These are phyloP conservation scores for Stereum hirsutum DNA, from an alignment of 1,284 basidiomycete genomes.

Conservation along the genomic window DNA sequence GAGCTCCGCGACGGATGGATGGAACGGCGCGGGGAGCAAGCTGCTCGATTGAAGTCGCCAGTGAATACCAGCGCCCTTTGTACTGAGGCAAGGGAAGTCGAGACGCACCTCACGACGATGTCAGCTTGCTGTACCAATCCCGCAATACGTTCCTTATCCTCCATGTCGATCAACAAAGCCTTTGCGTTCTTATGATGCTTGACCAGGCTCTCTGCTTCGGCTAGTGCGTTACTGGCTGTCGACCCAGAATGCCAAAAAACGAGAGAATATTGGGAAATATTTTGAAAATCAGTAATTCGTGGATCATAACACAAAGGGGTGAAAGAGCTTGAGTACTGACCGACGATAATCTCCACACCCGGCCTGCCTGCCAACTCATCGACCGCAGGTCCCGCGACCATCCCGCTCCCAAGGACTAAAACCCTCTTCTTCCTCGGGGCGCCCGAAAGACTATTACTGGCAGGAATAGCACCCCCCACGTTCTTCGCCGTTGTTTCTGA, in stretches of 20 bases:
- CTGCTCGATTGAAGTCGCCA: constrained; percentile 29
- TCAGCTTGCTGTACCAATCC: constrained; percentile 49
- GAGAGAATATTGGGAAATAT: no score
- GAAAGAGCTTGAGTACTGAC: constrained; percentile 33
- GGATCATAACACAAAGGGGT: no score
- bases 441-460: no score
- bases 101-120: constrained; percentile 55
- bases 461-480: background rate
- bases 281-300: no score
- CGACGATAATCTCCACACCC: constrained; percentile 66
- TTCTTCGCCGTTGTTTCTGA: background rate
- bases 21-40: constrained; percentile 74
- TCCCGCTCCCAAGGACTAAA: constrained; percentile 83
- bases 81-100: background rate
- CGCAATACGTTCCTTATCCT: constrained; percentile 38
- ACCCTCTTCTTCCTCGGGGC: constrained; percentile 63
- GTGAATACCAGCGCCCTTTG: background rate
- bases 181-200: constrained; percentile 47
- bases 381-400: constrained; percentile 83
- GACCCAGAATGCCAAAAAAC: background rate
- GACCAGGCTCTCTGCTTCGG: constrained; percentile 52
- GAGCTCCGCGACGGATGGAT: constrained; percentile 65
- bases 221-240: constrained; percentile 66
- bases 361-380: constrained; percentile 52
- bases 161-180: constrained; percentile 57